Conservation (phyloP, 2,329 filamentous ascomycete species). For the Fusarium sp. region DNA sequence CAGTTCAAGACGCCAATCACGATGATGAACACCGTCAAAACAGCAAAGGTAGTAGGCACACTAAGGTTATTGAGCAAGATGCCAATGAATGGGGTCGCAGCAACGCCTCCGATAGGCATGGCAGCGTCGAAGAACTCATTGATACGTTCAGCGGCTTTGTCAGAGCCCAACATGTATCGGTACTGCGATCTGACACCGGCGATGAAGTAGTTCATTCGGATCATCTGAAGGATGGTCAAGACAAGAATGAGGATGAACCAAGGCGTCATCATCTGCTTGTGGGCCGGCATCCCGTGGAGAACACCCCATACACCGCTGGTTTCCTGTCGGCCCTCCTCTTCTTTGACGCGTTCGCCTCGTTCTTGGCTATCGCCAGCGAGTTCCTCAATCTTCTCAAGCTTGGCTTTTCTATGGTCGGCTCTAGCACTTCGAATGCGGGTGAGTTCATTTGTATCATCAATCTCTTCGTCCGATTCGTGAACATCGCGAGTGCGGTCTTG, state of each 20-base stretch:
- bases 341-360: slow-evolving; percentile 64
- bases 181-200: slow-evolving; percentile 78
- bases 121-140: slow-evolving; percentile 58
- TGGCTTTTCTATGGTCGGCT: slow-evolving; percentile 62
- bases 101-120: slow-evolving; percentile 75
- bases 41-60: slow-evolving; percentile 67
- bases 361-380: slow-evolving; percentile 68
- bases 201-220: slow-evolving; percentile 77
- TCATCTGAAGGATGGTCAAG: slow-evolving; percentile 69
- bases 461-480: slow-evolving; percentile 66
- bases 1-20: slow-evolving; percentile 70
- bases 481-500: slow-evolving; percentile 53
- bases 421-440: slow-evolving; percentile 55
- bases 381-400: slow-evolving; percentile 70
- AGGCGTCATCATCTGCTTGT: slow-evolving; percentile 71
- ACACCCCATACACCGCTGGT: slow-evolving; percentile 77
- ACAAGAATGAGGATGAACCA: slow-evolving; percentile 79
- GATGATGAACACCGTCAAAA: slow-evolving; percentile 69
- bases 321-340: slow-evolving; percentile 68
- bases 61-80: slow-evolving; percentile 73
- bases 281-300: slow-evolving; percentile 72
- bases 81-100: slow-evolving; percentile 78
- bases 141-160: slow-evolving; percentile 49
- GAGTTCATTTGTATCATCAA: slow-evolving; percentile 58
- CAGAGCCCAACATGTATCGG: slow-evolving; percentile 70